Evolutionary conservation across 2,329 filamentous ascomycete species (phyloP), one percentile per base, ranked within the genome.

Genomic region (Cryphonectria carpinicola): DNA sequence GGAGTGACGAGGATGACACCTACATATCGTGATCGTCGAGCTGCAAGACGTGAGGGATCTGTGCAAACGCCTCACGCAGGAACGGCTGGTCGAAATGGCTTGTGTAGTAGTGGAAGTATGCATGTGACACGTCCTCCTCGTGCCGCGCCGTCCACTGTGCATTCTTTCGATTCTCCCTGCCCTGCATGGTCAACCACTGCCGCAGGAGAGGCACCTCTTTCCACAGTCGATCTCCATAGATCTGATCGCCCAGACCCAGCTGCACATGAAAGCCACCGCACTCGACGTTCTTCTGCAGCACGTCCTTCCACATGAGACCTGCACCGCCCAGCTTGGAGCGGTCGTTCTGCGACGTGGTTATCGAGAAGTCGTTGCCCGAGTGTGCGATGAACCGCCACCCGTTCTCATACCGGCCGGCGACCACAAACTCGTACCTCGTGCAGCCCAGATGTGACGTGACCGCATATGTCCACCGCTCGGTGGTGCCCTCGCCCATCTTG

Each of bases 61-160:
- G 96, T 32, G 96, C 96, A 84, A 97, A 99, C 0, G 95, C 95
- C 81, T 99, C 96, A 72, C 96, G 87, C 74, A 99, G 81, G 80
- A 97, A 95, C 8, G 95, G 95, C 81, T 99, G 96, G 78, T 99
- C 96, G 79, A 99, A 98, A 80, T 98, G 95, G 75, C 94, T 97
- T 1, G 95, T 97, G 79, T 99, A 99, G 81, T 97, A 99, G 80
- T 99, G 96, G 81, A 99, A 99, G 83, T 97, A 99, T 10, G 96
- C 95, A 81, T 98, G 95, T 2, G 92, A 91, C 25, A 97, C 94
- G 78, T 99, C 96, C 78, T 99, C 95, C 78, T 99, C 94, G 76
- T 98, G 93, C 65, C 94, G 91, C 4, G 95, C 94, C 10, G 95
- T 97, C 96, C 96, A 99, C 60, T 91, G 87, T 0, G 94, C 91